Evolutionary conservation across 2,329 filamentous ascomycete species (phyloP), one percentile per base, ranked within the genome.

Genomic region (Nannizziopsis barbatae): DNA sequence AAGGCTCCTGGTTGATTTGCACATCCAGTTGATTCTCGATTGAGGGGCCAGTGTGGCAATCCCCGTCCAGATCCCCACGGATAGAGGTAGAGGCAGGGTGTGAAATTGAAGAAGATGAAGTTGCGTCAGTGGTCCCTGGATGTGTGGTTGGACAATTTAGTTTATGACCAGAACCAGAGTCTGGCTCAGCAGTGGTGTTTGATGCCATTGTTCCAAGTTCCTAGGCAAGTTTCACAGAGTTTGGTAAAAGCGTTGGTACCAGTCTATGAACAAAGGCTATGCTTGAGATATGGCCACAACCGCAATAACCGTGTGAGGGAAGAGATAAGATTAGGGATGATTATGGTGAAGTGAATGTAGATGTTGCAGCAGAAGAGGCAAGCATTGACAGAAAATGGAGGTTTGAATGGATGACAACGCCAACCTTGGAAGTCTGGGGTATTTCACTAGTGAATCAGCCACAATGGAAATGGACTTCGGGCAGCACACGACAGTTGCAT

Each of bases 131-230:
- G 11, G 46, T 31, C 22, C 22, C 46, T 49, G 46, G 39, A 20
- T 31, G 33, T 38, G 46, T 43, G 46, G 46, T 44, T 49, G 46
- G 40, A 39, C 40, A 22, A 15, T 49, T 49, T 43, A 41, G 38
- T 38, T 49, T 27, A 22, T 33, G 40, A 33, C 46, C 15, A 32
- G 39, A 43, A 22, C 27, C 35, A 39, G 36, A 31, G 39, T 42
- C 39, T 42, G 46, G 46, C 46, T 43, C 46, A 8, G 18, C 14
- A 9, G 32, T 38, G 33, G 18, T 49, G 46, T 44, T 49, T 44
- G 39, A 35, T 42, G 46, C 39, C 46, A 49, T 49, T 30, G 39
- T 49, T 42, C 46, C 41, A 49, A 44, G 46, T 43, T 49, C 39
- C 40, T 44, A 49, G 45, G 10, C 45, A 15, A 20, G 45, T 47